Conservation (phyloP, 805 yeast species). For the Candida nanaspora region DNA sequence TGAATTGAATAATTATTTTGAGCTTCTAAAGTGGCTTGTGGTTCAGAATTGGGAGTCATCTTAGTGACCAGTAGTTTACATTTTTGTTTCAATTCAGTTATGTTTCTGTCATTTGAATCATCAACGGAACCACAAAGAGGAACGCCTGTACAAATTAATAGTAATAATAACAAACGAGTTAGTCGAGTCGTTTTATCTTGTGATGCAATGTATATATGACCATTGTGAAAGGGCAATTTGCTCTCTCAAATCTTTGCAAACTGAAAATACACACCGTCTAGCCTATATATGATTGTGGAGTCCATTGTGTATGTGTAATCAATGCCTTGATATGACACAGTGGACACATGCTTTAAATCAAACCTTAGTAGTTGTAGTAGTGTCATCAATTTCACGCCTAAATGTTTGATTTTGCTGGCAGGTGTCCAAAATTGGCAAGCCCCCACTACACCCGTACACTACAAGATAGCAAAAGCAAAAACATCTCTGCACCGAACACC, state of each 20-base stretch:
- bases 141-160: slow-evolving; percentile 39
- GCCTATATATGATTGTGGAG: slow-evolving; percentile 19
- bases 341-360: no score
- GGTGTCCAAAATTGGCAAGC: not conserved
- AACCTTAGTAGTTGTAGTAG: no score
- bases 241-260: no score
- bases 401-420: no score
- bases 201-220: no score
- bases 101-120: slow-evolving; percentile 53
- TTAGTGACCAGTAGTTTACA: slow-evolving; percentile 70
- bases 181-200: no score
- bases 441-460: not conserved
- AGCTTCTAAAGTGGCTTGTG: slow-evolving; percentile 78
- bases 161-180: not conserved
- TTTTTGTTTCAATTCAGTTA: slow-evolving; percentile 76
- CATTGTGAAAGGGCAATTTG: no score
- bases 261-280: slow-evolving; percentile 14
- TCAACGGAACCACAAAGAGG: slow-evolving; percentile 92
- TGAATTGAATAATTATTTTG: slow-evolving; percentile 63
- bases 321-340: no score
- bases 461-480: not conserved
- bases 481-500: not conserved
- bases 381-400: no score
- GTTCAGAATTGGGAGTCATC: slow-evolving; percentile 72
- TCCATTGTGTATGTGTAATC: slow-evolving; percentile 13